These are phyloP conservation scores for Penicillium sp. DNA, from an alignment of 2,329 filamentous ascomycete species.

Conservation along the genomic window DNA sequence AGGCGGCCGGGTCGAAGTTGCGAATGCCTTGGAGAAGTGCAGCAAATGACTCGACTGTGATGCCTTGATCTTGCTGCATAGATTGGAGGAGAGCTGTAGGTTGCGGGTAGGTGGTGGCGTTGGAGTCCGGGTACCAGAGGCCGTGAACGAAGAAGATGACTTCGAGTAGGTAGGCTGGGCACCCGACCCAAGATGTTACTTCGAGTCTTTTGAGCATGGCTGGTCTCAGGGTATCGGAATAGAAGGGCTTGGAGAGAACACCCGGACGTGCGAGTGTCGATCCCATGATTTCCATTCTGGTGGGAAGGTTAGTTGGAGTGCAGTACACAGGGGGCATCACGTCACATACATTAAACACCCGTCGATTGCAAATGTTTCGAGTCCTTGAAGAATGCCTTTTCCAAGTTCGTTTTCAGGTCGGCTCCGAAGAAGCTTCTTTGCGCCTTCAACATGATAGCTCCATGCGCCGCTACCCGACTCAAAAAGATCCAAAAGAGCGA, in stretches of 20 bases:
- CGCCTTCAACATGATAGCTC: conserved; percentile 53
- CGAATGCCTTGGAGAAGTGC: conserved; percentile 39
- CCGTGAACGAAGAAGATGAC: conserved; percentile 43
- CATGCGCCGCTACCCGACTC: conserved; percentile 53
- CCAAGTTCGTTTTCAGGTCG: conserved; percentile 24
- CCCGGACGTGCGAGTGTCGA: conserved; percentile 42
- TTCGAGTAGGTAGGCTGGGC: conserved; percentile 41
- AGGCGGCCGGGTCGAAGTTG: conserved; percentile 37
- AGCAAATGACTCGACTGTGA: conserved; percentile 31
- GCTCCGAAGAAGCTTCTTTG: conserved; percentile 47
- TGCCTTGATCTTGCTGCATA: conserved; percentile 26
- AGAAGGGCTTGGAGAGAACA: conserved; percentile 40
- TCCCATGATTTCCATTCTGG: conserved; percentile 43
- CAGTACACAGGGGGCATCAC: not conserved
- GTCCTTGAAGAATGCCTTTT: conserved; percentile 31
- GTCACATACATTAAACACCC: conserved; percentile 36
- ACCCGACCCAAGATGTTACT: conserved; percentile 42
- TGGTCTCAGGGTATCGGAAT: conserved; percentile 36
- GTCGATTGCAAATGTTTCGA: conserved; percentile 39
- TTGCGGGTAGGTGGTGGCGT: conserved; percentile 23
- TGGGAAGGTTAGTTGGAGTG: conserved; percentile 2
- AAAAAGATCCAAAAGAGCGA: conserved; percentile 51
- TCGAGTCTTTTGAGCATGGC: conserved; percentile 40
- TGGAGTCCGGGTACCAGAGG: conserved; percentile 34
- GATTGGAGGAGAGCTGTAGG: conserved; percentile 28